These are phyloP conservation scores for Salvia splendens DNA, from an alignment of 257 asterid species.

Conservation along the genomic window DNA sequence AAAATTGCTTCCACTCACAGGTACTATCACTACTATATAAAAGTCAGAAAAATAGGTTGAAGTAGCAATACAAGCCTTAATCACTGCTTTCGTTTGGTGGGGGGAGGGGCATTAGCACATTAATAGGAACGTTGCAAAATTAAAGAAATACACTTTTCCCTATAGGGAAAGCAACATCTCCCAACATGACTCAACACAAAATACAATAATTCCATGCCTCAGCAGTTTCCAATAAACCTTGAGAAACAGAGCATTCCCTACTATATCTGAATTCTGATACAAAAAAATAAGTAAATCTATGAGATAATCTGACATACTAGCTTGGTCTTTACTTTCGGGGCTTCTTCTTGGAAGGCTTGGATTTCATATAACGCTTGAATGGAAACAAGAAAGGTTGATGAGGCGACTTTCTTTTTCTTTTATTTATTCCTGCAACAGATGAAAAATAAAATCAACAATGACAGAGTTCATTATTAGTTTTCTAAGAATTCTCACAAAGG, in stretches of 20 bases:
- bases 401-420: conserved; percentile 44
- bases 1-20: background rate
- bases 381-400: conserved; percentile 51
- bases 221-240: conserved; percentile 15
- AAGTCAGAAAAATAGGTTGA: background rate
- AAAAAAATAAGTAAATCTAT: conserved; percentile 5
- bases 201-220: conserved; percentile 23
- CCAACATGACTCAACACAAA: conserved; percentile 18
- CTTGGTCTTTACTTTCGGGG: conserved; percentile 41
- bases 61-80: background rate
- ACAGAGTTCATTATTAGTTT: conserved; percentile 14
- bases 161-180: background rate
- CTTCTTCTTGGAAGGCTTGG: conserved; percentile 53
- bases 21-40: background rate
- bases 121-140: conserved; percentile 11
- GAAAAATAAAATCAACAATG: conserved; percentile 15
- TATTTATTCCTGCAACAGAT: conserved; percentile 44
- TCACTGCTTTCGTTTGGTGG: background rate
- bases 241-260: conserved; percentile 24
- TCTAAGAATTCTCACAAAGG: background rate
- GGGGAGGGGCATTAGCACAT: background rate
- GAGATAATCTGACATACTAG: conserved; percentile 36
- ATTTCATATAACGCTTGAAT: conserved; percentile 55
- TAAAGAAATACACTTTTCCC: conserved; percentile 15
- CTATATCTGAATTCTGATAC: conserved; percentile 22